These are phyloP conservation scores for Rhynchospora breviuscula DNA, from an alignment of 176 grass and related monocot species.

Conservation along the genomic window DNA sequence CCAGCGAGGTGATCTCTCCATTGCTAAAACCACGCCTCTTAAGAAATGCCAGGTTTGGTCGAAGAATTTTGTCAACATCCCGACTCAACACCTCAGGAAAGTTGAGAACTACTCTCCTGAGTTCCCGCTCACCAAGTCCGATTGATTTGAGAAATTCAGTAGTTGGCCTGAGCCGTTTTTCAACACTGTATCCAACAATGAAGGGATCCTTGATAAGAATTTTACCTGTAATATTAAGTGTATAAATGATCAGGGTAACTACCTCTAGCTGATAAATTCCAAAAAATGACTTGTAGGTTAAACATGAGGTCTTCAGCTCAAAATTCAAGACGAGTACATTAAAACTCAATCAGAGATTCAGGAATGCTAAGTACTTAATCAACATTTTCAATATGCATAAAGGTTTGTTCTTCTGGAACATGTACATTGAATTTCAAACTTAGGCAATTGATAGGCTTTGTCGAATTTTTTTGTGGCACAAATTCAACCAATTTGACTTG, in stretches of 20 bases:
- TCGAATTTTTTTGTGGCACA: too few relatives aligned
- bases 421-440: background rate
- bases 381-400: background rate
- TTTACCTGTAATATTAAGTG: slow-evolving; percentile 34
- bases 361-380: background rate
- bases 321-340: background rate
- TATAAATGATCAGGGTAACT: background rate
- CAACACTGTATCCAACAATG: slow-evolving; percentile 75
- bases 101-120: slow-evolving; percentile 53
- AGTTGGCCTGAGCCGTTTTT: slow-evolving; percentile 71
- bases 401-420: background rate
- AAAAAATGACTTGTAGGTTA: background rate
- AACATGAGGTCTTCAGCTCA: background rate
- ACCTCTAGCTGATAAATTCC: background rate
- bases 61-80: slow-evolving; percentile 61
- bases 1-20: slow-evolving; percentile 52
- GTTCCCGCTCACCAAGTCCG: slow-evolving; percentile 44
- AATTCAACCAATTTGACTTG: background rate
- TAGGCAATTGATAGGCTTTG: too few relatives aligned
- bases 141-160: slow-evolving; percentile 80
- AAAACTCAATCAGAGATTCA: background rate
- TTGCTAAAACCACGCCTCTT: slow-evolving; percentile 51
- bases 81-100: slow-evolving; percentile 68
- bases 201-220: slow-evolving; percentile 74
- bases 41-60: slow-evolving; percentile 67